These are phyloP conservation scores for Sechiopsis laciniata DNA, from an alignment of 306 rosid genomes.

Conservation along the genomic window DNA sequence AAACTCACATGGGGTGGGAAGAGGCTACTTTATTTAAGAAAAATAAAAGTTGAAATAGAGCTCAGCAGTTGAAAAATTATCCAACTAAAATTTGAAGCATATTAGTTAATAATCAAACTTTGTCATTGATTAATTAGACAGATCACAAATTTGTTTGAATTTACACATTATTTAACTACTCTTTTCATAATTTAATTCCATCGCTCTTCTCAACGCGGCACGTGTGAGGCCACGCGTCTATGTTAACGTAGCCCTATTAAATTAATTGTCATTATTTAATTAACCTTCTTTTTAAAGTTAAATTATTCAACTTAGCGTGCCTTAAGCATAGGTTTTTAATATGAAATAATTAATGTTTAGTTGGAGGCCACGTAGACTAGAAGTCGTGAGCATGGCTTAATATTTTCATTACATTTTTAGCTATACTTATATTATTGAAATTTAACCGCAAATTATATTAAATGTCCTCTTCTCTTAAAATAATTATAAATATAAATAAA, in stretches of 20 bases:
- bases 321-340: background rate
- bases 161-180: background rate
- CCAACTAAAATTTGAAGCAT: background rate
- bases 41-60: background rate
- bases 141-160: background rate
- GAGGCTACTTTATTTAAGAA: background rate
- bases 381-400: background rate
- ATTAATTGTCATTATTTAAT: background rate
- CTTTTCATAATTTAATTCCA: background rate
- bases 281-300: background rate
- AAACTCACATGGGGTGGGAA: background rate
- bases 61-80: background rate
- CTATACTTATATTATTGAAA: no score
- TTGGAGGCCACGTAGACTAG: background rate
- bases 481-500: no score
- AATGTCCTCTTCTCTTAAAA: no score
- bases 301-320: constrained; percentile 1
- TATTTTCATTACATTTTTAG: no score
- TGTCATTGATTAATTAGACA: background rate
- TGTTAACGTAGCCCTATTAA: background rate
- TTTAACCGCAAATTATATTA: no score
- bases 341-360: background rate
- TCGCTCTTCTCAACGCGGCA: background rate
- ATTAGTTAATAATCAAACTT: background rate
- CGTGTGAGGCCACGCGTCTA: background rate